Percentiles rank a stretch among this genome's conserved stretches.
These are phyloP conservation scores for Penicillium verrucosum DNA, from an alignment of 2,329 filamentous ascomycete species.

Conservation along the genomic window DNA sequence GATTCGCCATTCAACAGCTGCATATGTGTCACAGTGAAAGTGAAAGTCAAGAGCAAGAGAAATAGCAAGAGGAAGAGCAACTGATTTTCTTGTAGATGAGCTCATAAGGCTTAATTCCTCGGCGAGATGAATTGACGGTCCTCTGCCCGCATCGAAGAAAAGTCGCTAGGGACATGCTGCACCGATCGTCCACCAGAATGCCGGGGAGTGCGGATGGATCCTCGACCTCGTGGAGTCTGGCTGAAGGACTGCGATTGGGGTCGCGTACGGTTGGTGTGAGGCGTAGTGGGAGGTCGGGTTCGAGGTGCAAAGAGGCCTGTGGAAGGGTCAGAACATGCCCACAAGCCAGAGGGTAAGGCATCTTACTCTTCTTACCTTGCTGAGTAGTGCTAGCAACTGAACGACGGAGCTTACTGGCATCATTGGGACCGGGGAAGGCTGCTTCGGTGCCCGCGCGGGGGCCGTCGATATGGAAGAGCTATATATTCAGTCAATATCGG, in stretches of 20 bases:
- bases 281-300: background rate
- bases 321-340: background rate
- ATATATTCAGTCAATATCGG: constrained; percentile 31
- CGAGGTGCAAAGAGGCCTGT: constrained; percentile 3
- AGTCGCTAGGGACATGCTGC: background rate
- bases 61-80: too few species aligned
- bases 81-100: background rate
- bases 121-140: background rate
- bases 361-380: constrained; percentile 6
- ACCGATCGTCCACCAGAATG: background rate
- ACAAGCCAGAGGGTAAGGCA: background rate
- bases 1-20: background rate
- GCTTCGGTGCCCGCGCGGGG: background rate
- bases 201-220: background rate
- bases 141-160: background rate
- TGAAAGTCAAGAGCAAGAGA: too few species aligned
- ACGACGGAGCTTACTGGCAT: constrained; percentile 3
- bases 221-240: background rate
- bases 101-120: background rate
- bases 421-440: constrained; percentile 4
- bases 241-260: background rate
- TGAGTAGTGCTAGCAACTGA: constrained; percentile 1
- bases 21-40: background rate
- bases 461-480: constrained; percentile 54
- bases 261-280: background rate